phyloP scores from a whole-genome alignment of 257 asterid species.

The Gentiana macrophylla region DNA sequence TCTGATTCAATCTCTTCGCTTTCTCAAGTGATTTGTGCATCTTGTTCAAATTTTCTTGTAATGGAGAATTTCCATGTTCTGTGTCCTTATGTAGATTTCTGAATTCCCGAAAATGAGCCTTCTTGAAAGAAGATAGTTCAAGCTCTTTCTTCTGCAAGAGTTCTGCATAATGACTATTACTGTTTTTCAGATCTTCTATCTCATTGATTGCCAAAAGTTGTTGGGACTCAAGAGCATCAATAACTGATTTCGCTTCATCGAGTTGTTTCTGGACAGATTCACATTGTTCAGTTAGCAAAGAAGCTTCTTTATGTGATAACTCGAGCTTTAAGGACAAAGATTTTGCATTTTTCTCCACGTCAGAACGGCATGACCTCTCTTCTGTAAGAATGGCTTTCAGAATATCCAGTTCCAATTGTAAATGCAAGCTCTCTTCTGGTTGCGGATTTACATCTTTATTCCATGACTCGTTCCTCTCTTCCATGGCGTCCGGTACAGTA shows the following conservation, averaged over 20 bases:
- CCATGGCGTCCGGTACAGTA: constrained; percentile 17
- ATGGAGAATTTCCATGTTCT: constrained; percentile 37
- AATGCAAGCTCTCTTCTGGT: constrained; percentile 48
- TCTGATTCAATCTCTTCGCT: constrained; percentile 61
- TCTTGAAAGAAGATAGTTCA: constrained; percentile 48
- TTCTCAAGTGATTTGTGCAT: constrained; percentile 84
- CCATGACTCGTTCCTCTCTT: constrained; percentile 24
- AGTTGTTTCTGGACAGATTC: constrained; percentile 53
- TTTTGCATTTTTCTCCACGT: constrained; percentile 41
- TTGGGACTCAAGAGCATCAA: constrained; percentile 91
- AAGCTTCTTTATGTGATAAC: constrained; percentile 40
- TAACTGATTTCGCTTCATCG: constrained; percentile 41
- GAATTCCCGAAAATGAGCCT: constrained; percentile 24
- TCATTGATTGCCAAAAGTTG: constrained; percentile 55
- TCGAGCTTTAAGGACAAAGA: constrained; percentile 45
- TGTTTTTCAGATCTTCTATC: constrained; percentile 57
- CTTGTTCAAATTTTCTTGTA: constrained; percentile 68
- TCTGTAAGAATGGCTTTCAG: constrained; percentile 67
- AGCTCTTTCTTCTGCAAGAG: constrained; percentile 42
- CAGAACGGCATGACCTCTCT: constrained; percentile 48
- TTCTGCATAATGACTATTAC: constrained; percentile 32
- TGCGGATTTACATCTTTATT: constrained; percentile 20
- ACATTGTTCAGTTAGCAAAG: constrained; percentile 34
- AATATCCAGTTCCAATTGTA: constrained; percentile 89
- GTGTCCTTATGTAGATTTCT: constrained; percentile 33